A percentile compares a stretch with the other conserved stretches of the same genome.
Evolutionary conservation across 2,329 filamentous ascomycete species (phyloP).

Genomic region (Aureobasidium lini): DNA sequence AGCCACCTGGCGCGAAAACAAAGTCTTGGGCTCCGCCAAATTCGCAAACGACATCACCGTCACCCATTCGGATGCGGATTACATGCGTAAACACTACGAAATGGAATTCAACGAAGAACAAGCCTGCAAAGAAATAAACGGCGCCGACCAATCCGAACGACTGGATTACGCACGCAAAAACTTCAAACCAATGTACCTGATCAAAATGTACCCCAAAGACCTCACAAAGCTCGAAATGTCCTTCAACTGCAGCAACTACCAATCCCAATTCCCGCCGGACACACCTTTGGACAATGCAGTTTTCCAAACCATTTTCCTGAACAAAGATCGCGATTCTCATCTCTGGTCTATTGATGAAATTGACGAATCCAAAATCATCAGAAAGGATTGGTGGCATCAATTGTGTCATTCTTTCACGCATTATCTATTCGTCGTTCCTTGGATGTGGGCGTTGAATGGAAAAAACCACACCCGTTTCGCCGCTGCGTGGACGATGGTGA

Average conservation of each 20-base stretch:
- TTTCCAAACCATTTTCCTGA: conserved; percentile 63
- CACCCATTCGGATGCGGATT: conserved; percentile 57
- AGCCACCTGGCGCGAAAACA: conserved; percentile 54
- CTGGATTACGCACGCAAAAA: conserved; percentile 41
- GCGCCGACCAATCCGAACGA: conserved; percentile 34
- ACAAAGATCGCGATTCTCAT: conserved; percentile 47
- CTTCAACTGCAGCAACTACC: conserved; percentile 58
- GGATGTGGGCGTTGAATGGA: conserved; percentile 65
- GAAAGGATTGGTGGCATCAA: conserved; percentile 62
- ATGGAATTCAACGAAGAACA: conserved; percentile 48
- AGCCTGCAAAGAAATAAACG: conserved; percentile 35
- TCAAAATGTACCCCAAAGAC: conserved; percentile 51
- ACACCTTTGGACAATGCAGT: conserved; percentile 54
- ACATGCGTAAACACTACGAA: conserved; percentile 63
- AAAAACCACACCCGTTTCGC: conserved; percentile 56
- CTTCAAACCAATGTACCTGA: conserved; percentile 60
- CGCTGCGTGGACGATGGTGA: conserved; percentile 62
- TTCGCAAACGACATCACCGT: conserved; percentile 65
- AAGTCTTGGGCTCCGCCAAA: conserved; percentile 62
- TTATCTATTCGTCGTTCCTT: conserved; percentile 58
- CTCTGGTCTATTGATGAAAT: conserved; percentile 56
- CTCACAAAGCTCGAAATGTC: conserved; percentile 53
- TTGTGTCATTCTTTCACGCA: conserved; percentile 57
- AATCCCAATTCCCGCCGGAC: conserved; percentile 57
- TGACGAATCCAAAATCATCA: conserved; percentile 52